These are phyloP conservation scores for Daldinia eschscholtzii DNA, from an alignment of 2,329 filamentous ascomycete genomes.

Conservation along the genomic window DNA sequence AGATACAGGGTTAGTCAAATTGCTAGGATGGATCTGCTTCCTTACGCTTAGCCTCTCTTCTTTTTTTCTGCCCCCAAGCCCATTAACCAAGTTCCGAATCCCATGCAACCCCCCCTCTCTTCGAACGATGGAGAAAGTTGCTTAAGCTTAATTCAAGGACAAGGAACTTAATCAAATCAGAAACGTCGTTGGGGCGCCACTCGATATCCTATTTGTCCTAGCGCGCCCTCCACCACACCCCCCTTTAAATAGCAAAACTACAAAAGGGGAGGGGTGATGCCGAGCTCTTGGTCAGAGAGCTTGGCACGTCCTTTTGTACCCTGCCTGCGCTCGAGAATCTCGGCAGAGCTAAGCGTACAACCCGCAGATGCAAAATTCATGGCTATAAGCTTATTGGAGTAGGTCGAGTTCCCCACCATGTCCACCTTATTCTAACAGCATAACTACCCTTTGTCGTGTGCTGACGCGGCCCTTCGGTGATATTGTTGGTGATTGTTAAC, in stretches of 20 bases:
- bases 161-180: slow-evolving; percentile 44
- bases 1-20: neutral
- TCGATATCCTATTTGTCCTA: slow-evolving; percentile 32
- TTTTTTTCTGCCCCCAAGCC: slow-evolving; percentile 33
- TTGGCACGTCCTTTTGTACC: slow-evolving; percentile 33
- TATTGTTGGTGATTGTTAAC: slow-evolving; percentile 38
- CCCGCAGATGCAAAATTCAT: slow-evolving; percentile 34
- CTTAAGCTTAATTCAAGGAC: slow-evolving; percentile 49
- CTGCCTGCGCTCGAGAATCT: slow-evolving; percentile 36
- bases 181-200: slow-evolving; percentile 36
- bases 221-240: slow-evolving; percentile 8
- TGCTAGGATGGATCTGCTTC: slow-evolving; percentile 13
- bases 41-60: slow-evolving; percentile 9
- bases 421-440: slow-evolving; percentile 45
- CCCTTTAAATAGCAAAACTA: slow-evolving; percentile 28
- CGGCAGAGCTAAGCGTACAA: slow-evolving; percentile 40
- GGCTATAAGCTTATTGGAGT: slow-evolving; percentile 25
- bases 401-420: slow-evolving; percentile 28
- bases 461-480: slow-evolving; percentile 47
- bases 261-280: slow-evolving; percentile 18
- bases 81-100: slow-evolving; percentile 37
- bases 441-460: slow-evolving; percentile 37
- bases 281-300: slow-evolving; percentile 40
- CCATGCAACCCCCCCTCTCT: slow-evolving; percentile 36
- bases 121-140: slow-evolving; percentile 42